Conservation (phyloP, 495 filamentous ascomycete species). For the Penicillium lagena region DNA sequence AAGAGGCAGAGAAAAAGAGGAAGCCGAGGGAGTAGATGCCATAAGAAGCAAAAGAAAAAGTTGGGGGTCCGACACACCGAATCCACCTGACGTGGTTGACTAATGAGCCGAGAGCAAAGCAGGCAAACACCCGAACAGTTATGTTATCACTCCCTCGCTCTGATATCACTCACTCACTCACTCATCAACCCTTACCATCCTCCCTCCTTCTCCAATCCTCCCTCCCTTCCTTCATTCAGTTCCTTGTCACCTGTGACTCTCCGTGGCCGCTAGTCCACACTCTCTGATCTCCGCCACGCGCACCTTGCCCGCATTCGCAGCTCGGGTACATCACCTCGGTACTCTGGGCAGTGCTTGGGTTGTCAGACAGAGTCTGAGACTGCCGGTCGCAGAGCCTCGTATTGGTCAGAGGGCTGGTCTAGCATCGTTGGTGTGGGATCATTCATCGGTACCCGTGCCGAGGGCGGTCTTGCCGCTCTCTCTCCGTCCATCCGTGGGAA, state of each 20-base stretch:
- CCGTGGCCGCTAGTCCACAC: conserved; percentile 2
- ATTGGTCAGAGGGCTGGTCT: conserved; percentile 4
- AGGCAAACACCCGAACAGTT: conserved; percentile 13
- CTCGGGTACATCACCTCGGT: conserved; percentile 13
- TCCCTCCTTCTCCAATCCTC: background rate
- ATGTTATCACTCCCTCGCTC: conserved; percentile 16
- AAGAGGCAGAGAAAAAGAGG: conserved; percentile 36
- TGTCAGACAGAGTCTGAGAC: conserved; percentile 12
- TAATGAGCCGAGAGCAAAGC: conserved; percentile 9
- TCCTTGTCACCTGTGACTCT: conserved; percentile 1
- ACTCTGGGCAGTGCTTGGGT: conserved; percentile 11
- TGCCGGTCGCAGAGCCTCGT: conserved; percentile 4
- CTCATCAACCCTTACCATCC: conserved; percentile 4
- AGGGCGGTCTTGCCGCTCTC: conserved; percentile 3
- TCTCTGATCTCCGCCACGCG: background rate
- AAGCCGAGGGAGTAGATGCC: conserved; percentile 27
- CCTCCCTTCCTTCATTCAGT: conserved; percentile 4
- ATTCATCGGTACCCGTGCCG: background rate
- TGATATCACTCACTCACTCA: conserved; percentile 15
- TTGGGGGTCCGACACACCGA: no score
- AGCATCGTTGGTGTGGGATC: background rate
- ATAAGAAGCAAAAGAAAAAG: conserved; percentile 8
- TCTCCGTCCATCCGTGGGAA: background rate
- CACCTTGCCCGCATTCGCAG: conserved; percentile 1
- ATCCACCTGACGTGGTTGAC: background rate